Evolutionary conservation across 176 grass and related monocot genomes (phyloP).

Genomic region (Raddia distichophylla): DNA sequence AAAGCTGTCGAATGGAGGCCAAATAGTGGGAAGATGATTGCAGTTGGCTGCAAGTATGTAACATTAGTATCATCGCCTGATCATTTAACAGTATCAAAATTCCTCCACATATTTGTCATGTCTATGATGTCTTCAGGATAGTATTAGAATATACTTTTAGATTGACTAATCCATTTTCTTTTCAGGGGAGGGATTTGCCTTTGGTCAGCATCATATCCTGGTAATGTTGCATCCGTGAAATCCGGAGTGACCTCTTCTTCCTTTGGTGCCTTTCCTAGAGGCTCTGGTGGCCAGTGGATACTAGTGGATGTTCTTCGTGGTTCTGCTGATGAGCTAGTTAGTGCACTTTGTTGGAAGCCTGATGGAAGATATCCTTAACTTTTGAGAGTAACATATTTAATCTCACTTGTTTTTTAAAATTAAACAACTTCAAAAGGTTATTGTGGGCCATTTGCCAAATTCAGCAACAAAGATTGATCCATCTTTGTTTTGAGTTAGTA

Average conservation of each 20-base stretch:
- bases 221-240: constrained; percentile 74
- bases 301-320: constrained; percentile 78
- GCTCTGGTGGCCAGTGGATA: constrained; percentile 70
- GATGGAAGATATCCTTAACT: constrained; percentile 94
- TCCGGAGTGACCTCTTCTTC: constrained; percentile 56
- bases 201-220: constrained; percentile 95
- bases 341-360: constrained; percentile 81
- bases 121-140: constrained; percentile 15
- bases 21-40: constrained; percentile 94
- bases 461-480: background rate
- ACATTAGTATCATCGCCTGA: constrained; percentile 31
- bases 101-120: constrained; percentile 24
- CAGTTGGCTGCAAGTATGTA: constrained; percentile 83
- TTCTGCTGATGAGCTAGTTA: constrained; percentile 62
- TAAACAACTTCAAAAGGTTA: constrained; percentile 13
- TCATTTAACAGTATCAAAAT: constrained; percentile 9
- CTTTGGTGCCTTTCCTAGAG: constrained; percentile 68
- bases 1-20: constrained; percentile 89
- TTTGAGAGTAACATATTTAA: constrained; percentile 30
- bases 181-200: constrained; percentile 87
- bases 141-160: constrained; percentile 1
- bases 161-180: constrained; percentile 21
- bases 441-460: background rate
- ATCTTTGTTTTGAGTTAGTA: constrained; percentile 5
- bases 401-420: constrained; percentile 4